These are phyloP conservation scores for Atkinsonella hypoxylon DNA, from an alignment of 2,329 filamentous ascomycete species.

Conservation along the genomic window DNA sequence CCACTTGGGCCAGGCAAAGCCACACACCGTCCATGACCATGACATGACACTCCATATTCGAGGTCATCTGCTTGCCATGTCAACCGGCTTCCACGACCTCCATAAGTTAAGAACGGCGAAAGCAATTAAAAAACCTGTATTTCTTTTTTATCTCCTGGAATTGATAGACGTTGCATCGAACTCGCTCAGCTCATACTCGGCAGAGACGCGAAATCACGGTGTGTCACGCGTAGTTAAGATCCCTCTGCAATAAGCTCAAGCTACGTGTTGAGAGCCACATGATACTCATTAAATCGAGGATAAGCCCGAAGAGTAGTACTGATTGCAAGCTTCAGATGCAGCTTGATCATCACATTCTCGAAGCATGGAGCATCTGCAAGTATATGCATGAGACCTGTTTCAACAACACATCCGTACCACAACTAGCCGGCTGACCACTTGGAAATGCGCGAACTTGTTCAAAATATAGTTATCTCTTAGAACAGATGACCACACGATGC, in stretches of 20 bases:
- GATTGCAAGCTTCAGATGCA: background rate
- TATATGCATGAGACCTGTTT: background rate
- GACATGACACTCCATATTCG: background rate
- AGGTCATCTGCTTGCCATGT: background rate
- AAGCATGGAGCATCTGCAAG: slow-evolving; percentile 1
- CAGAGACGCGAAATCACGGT: too few species aligned
- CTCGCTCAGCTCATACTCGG: too few species aligned
- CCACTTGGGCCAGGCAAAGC: background rate
- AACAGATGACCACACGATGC: background rate
- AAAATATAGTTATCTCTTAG: background rate
- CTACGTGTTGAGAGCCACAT: too few species aligned
- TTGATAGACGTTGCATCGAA: too few species aligned
- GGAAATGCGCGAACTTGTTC: background rate
- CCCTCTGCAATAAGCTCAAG: too few species aligned
- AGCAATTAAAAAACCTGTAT: background rate
- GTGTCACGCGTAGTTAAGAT: too few species aligned
- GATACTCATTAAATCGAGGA: too few species aligned
- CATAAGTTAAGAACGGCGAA: background rate
- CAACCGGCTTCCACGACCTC: background rate
- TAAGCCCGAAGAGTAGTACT: background rate
- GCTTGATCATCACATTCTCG: background rate
- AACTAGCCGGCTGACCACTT: background rate
- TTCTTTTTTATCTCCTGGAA: background rate
- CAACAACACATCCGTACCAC: background rate
- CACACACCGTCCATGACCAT: background rate